Conservation (phyloP, 1,139 yeast species). For the Nakaseomyces kungkrabaensis region DNA sequence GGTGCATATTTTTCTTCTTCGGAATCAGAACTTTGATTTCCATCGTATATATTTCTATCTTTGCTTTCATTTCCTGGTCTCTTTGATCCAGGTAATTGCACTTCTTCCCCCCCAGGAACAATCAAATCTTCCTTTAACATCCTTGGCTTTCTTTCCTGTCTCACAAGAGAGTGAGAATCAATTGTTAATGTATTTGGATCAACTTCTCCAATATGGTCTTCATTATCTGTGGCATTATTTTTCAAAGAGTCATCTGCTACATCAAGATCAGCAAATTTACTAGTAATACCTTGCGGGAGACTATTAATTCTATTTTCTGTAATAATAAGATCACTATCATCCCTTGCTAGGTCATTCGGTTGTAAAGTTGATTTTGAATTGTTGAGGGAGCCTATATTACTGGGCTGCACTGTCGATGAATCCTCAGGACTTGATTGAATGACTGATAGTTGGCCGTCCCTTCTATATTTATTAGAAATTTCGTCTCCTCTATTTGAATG, state of each 20-base stretch:
- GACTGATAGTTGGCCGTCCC: neutral
- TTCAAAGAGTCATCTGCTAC: neutral
- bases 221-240: slow-evolving; percentile 3
- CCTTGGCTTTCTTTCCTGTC: slow-evolving; percentile 6
- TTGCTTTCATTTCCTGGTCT: neutral
- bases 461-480: neutral
- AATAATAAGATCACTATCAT: neutral
- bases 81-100: neutral
- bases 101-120: neutral
- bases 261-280: neutral
- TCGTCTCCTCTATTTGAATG: slow-evolving; percentile 19
- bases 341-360: neutral
- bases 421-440: slow-evolving; percentile 2
- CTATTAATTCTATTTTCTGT: neutral
- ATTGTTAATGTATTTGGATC: slow-evolving; percentile 3
- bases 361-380: neutral
- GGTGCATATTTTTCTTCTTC: slow-evolving; percentile 29
- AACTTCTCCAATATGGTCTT: slow-evolving; percentile 10
- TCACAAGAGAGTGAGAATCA: slow-evolving; percentile 8
- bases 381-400: neutral
- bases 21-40: slow-evolving; percentile 7
- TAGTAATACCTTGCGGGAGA: neutral
- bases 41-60: slow-evolving; percentile 5
- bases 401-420: neutral
- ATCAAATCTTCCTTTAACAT: neutral